phyloP scores from a whole-genome alignment of 1,139 yeast species.

The Pichiaceae sp. region DNA sequence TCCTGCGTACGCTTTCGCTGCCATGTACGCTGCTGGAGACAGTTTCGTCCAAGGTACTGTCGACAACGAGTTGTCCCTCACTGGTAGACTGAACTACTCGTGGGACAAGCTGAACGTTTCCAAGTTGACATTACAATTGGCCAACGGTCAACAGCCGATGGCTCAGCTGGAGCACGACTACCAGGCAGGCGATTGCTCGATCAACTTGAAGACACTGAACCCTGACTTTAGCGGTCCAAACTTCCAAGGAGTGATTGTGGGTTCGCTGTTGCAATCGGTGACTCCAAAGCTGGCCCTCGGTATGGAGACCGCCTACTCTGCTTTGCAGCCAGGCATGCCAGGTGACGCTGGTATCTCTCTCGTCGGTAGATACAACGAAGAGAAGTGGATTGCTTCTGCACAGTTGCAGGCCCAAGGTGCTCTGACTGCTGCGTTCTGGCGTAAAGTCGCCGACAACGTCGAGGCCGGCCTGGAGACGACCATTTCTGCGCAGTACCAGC shows the following conservation, averaged over 20 bases:
- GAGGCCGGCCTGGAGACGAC: conserved; percentile 97
- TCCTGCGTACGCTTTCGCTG: conserved; percentile 90
- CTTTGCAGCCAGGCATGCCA: conserved; percentile 67
- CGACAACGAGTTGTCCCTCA: conserved; percentile 77
- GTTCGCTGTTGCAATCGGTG: conserved; percentile 81
- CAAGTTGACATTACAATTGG: conserved; percentile 82
- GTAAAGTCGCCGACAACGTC: conserved; percentile 82
- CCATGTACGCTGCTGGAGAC: conserved; percentile 82
- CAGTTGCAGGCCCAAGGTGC: conserved; percentile 94
- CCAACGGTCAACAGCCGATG: conserved; percentile 88
- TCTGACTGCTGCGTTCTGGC: conserved; percentile 84
- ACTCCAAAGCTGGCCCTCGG: conserved; percentile 83
- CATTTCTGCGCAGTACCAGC: conserved; percentile 69
- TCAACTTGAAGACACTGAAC: conserved; percentile 85
- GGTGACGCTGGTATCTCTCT: conserved; percentile 91
- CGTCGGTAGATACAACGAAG: conserved; percentile 82
- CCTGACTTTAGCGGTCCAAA: conserved; percentile 71
- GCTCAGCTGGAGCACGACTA: conserved; percentile 94
- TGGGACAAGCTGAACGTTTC: conserved; percentile 79
- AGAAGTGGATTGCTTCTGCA: conserved; percentile 90
- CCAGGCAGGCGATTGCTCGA: conserved; percentile 80
- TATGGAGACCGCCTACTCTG: conserved; percentile 85
- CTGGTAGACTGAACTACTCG: conserved; percentile 88
- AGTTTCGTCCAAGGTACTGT: conserved; percentile 85
- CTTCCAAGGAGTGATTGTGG: conserved; percentile 87